Base-by-base conservation (phyloP, 1,139 yeast species). In the Debaryomyces udenii region DNA sequence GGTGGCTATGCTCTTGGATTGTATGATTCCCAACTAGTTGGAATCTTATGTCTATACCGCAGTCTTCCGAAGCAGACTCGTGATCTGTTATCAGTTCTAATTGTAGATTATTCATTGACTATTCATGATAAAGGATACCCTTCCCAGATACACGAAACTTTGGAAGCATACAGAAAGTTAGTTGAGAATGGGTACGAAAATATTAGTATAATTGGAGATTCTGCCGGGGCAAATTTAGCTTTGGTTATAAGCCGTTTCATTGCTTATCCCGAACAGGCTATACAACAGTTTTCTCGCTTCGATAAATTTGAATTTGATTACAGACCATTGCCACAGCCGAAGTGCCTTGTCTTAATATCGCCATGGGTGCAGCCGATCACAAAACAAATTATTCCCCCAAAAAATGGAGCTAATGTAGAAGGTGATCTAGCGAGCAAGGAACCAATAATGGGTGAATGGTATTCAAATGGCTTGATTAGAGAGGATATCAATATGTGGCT, bases 211-310 rank as follows among this genome's bases (percentile, higher is more conserved):
- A 43, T 70, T 31, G 80, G 79, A 6, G 81, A 74, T 48, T 74
- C 80, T 2, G 74, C 76, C 22, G 80, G 81, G 10, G 75, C 63
- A 3, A 74, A 74, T 49, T 53, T 73, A 48, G 57, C 64, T 6
- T 46, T 68, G 13, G 58, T 66, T 4, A 33, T 70, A 11, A 51
- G 62, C n/a, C 60, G 74, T 40, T 64, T 59, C 42, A 49, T 62
- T 27, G 62, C 67, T n/a, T 57, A 63, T 38, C 65, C 69, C 1
- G 64, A 64, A 28, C 65, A 65, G 42, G 56, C 63, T 2, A 38
- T 46, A 13, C 40, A 39, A 11, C 61, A 56, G 15, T 59, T 61
- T 37, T 35, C 45, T 4, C 44, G 45, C 10, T 60, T 47, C 39
- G 48, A 52, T 3, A 44, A 55, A 20, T 64, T 61, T 34, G 54